Evolutionary conservation across 768 basidiomycete species (phyloP).

Genomic region (Leucocoprinus sp.): DNA sequence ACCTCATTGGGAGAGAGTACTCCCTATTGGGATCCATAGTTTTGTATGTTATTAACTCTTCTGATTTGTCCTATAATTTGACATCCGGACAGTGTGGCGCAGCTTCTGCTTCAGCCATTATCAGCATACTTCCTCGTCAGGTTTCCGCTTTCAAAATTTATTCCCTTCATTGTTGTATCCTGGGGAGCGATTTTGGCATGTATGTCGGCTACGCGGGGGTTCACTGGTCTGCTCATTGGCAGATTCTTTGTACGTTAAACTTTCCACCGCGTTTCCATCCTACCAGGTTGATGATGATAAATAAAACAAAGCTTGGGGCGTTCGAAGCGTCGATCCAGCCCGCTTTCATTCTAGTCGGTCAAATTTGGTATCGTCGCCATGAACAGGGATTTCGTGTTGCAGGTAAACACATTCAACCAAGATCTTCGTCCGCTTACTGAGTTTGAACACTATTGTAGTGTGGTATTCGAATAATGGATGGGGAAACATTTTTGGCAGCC

Average conservation of each 20-base stretch:
- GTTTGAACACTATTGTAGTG: constrained; percentile 14
- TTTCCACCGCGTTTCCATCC: not conserved
- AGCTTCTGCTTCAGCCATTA: constrained; percentile 25
- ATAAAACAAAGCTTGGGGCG: constrained; percentile 20
- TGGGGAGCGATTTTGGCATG: constrained; percentile 26
- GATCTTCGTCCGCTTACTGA: not conserved
- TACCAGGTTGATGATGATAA: not conserved
- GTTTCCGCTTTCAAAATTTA: constrained; percentile 23
- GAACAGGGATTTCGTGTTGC: constrained; percentile 27
- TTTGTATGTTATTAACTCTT: constrained; percentile 16
- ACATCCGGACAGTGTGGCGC: constrained; percentile 20
- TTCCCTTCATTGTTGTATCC: constrained; percentile 24
- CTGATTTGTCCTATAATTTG: not conserved
- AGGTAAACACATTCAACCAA: constrained; percentile 12
- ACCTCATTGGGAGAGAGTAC: constrained; percentile 25
- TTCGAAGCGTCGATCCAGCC: constrained; percentile 25
- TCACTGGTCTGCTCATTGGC: constrained; percentile 21
- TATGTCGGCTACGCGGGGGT: constrained; percentile 24
- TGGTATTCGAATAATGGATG: constrained; percentile 26
- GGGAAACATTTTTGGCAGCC: constrained; percentile 27
- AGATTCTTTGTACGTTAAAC: constrained; percentile 23
- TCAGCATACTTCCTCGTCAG: constrained; percentile 25
- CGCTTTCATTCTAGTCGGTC: constrained; percentile 24
- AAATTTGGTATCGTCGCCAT: constrained; percentile 28
- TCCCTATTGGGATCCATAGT: constrained; percentile 26